These are phyloP conservation scores for Hypoxylon sp. DNA, from an alignment of 2,329 filamentous ascomycete genomes.

Conservation along the genomic window DNA sequence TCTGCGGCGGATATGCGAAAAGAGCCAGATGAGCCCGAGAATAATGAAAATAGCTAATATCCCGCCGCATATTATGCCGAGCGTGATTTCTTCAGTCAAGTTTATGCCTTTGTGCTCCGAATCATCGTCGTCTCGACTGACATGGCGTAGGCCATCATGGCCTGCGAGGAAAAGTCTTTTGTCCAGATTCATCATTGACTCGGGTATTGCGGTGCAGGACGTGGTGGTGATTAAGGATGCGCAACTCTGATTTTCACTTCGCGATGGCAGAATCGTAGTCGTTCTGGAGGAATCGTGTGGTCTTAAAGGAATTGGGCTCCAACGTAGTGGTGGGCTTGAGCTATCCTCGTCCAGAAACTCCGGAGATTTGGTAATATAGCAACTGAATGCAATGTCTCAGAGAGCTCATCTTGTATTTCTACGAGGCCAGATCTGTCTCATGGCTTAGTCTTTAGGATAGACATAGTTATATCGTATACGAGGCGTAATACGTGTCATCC, in stretches of 20 bases:
- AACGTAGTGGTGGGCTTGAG: background rate
- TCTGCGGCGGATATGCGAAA: background rate
- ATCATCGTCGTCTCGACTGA: background rate
- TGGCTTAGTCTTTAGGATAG: background rate
- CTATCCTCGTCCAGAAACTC: background rate
- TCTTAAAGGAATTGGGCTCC: background rate
- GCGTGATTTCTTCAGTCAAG: background rate
- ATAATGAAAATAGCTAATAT: constrained; percentile 4
- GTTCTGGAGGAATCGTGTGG: background rate
- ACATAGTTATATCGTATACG: background rate
- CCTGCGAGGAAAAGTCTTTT: background rate
- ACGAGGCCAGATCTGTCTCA: background rate
- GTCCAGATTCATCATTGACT: background rate
- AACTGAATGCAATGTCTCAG: background rate
- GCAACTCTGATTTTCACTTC: background rate
- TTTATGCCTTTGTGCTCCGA: background rate
- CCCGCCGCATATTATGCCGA: constrained; percentile 9
- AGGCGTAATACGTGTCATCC: background rate
- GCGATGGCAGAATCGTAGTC: background rate
- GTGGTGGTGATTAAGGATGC: background rate
- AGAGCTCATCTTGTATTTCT: background rate
- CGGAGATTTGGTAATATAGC: background rate
- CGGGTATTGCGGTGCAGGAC: background rate
- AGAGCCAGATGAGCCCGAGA: constrained; percentile 9
- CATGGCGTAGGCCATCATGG: background rate